Conservation (phyloP, 805 yeast genomes). For the Kazachstania africana region DNA sequence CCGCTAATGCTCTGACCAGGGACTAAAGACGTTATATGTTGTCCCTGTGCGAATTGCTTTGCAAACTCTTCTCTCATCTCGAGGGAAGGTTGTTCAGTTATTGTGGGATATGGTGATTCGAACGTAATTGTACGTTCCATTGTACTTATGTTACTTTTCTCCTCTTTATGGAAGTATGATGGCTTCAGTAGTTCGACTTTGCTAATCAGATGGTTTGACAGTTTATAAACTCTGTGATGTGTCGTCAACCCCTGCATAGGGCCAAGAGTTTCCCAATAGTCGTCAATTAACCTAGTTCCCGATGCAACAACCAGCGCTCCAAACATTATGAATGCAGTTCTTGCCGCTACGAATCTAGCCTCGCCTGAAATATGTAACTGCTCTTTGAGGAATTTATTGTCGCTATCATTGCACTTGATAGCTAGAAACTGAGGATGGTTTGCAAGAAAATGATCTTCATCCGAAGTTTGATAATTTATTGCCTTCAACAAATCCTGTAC, state of each 20-base stretch:
- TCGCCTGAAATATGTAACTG: slow-evolving; percentile 20
- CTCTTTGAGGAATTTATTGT: slow-evolving; percentile 28
- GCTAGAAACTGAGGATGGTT: slow-evolving; percentile 29
- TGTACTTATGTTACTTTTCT: not conserved
- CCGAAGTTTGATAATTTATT: slow-evolving; percentile 32
- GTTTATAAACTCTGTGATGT: slow-evolving; percentile 32
- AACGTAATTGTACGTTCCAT: slow-evolving; percentile 1
- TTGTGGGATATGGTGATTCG: slow-evolving; percentile 16
- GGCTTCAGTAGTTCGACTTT: slow-evolving; percentile 9
- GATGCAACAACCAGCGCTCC: slow-evolving; percentile 37
- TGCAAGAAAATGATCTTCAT: slow-evolving; percentile 34
- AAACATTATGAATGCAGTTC: slow-evolving; percentile 35
- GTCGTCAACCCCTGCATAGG: slow-evolving; percentile 33
- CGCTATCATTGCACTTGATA: slow-evolving; percentile 27
- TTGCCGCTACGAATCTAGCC: slow-evolving; percentile 28
- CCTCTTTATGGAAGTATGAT: slow-evolving; percentile 1
- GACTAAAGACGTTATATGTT: slow-evolving; percentile 14
- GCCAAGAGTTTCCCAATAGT: slow-evolving; percentile 41
- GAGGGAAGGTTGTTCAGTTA: slow-evolving; percentile 19
- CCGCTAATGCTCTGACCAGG: slow-evolving; percentile 25
- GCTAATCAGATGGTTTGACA: slow-evolving; percentile 8
- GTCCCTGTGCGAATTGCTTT: slow-evolving; percentile 14
- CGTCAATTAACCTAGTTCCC: slow-evolving; percentile 42
- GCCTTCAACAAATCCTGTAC: slow-evolving; percentile 25
- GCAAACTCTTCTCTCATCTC: slow-evolving; percentile 18